These are phyloP conservation scores for Agaricus blazei DNA, from an alignment of 768 basidiomycete genomes.

Conservation along the genomic window DNA sequence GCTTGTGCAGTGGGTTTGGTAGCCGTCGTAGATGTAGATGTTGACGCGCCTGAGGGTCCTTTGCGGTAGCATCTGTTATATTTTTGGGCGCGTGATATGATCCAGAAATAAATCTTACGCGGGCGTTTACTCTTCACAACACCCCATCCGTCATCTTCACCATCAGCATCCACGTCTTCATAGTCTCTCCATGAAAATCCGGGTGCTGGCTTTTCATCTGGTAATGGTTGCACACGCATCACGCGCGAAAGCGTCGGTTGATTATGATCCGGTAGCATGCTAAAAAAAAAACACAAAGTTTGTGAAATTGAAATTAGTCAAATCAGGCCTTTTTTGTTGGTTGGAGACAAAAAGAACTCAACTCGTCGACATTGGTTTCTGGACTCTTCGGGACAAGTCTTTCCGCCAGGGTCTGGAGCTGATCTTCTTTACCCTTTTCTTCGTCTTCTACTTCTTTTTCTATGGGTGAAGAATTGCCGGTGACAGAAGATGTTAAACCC, in stretches of 20 bases:
- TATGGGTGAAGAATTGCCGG: constrained; percentile 32
- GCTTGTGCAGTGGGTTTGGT: constrained; percentile 15
- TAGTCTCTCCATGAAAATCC: constrained; percentile 79
- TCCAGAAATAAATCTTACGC: constrained; percentile 25
- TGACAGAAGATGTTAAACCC: constrained; percentile 43
- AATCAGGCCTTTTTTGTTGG: no score
- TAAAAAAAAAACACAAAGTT: constrained; percentile 20
- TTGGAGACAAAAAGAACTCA: not conserved
- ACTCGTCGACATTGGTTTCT: constrained; percentile 68
- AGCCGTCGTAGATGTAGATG: not conserved
- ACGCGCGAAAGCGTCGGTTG: constrained; percentile 54
- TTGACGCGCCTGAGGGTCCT: not conserved
- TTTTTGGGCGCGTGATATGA: not conserved
- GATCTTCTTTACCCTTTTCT: constrained; percentile 15
- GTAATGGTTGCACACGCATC: constrained; percentile 56
- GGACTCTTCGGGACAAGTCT: constrained; percentile 57
- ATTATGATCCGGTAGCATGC: constrained; percentile 62
- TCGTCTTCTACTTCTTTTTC: constrained; percentile 23
- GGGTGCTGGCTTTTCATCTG: constrained; percentile 53
- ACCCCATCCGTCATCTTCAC: constrained; percentile 78
- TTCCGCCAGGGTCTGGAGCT: constrained; percentile 50
- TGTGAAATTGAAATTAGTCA: not conserved
- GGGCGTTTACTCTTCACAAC: constrained; percentile 57
- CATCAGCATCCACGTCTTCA: constrained; percentile 66
- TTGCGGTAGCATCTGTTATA: no score